Evolutionary conservation across 1,284 basidiomycete genomes (phyloP), one percentile per base, ranked within the genome.

Genomic region (Abortiporus biennis): DNA sequence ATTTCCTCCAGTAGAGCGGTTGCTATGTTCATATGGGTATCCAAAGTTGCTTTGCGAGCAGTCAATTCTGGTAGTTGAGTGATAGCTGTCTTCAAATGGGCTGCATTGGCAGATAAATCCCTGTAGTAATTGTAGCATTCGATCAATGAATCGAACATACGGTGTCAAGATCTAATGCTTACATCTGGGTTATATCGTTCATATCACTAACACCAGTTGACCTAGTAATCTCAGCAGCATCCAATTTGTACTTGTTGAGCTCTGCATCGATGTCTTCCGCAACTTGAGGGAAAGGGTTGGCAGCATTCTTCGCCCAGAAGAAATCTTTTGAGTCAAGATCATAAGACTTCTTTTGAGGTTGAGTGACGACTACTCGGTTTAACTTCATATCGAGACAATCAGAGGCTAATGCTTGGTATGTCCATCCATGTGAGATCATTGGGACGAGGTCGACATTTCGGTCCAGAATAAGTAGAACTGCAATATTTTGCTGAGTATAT

Each of bases 1-100:
- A 99, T 98, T 16, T 97, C 85, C 61, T 96, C 93, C 22, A 99
- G 68, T 12, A 99, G 68, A 5, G 95, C 86, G 2, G 95, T 98
- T 24, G 96, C 96, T 43, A 99, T 97, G 66, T 99, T 98, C 94
- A 99, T 99, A 53, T 99, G 95, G 1, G 95, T 93, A 62, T 99
- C 96, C 25, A 99, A 76, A 1, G 91, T 95, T 36, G 92, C 85
- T 57, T 99, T 99, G 34, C 96, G 78, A 15, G 95, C 93, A 2
- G 95, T 98, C 34, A 99, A 71, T 62, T 99, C 95, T 1, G 96
- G 96, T n/a, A 99, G 72, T 44, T 94, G 92, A 1, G 95, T 99
- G 59, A 99, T 97, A 2, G 96, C 96, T 0, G 92, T 93, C 68
- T 98, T 99, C 42, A 99, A 72, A 63, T 99, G 89, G 6, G 92